Evolutionary conservation across 768 basidiomycete genomes (phyloP), one percentile per base, ranked within the genome.

Genomic region (Postia placenta): DNA sequence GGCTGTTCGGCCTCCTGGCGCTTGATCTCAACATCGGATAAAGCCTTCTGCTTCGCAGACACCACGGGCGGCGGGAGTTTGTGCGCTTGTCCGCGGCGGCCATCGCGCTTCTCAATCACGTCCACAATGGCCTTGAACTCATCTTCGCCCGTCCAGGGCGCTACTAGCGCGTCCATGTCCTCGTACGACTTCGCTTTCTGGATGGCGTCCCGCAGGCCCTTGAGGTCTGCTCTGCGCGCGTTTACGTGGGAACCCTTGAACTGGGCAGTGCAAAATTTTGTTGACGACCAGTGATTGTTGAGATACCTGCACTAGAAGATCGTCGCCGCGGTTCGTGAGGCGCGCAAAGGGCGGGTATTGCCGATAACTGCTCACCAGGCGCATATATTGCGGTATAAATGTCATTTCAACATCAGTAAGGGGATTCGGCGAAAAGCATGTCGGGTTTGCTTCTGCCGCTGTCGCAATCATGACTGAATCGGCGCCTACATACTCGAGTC

Each of bases 381-480:
- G 83, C 53, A 92, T 58, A 65, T 92, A 88, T 4, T 82, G 67
- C 22, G 87, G 85, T 41, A 89, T 69, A 23, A 96, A 69, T 3
- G 76, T 81, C 46, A 68, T 66, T 53, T 87, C 85, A 1, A 92
- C 67, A 56, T 92, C 87, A 11, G 70, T 62, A 22, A 91, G 69
- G 2, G 87, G 87, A 0, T 63, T 76, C 15, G 76, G 67, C 2
- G 80, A 79, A 72, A 98, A 98, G 57, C 92, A 87, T 0, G 88
- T 83, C 0, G 92, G 91, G 65, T 98, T 99, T 4, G 85, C 68
- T 66, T 99, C 96, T 5, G 94, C 96, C 1, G 85, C 92, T 4
- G 93, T 85, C 19, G 96, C 96, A 35, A 99, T 87, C 96, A 99
- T 99, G 35, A 92, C 84, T 0, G 92, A 93, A 58, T 88, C 81